Percentiles rank a stretch among this genome's conserved stretches.
Evolutionary conservation across 208 protist genomes (phyloP).

Genomic region (Leishmania gerbilli): DNA sequence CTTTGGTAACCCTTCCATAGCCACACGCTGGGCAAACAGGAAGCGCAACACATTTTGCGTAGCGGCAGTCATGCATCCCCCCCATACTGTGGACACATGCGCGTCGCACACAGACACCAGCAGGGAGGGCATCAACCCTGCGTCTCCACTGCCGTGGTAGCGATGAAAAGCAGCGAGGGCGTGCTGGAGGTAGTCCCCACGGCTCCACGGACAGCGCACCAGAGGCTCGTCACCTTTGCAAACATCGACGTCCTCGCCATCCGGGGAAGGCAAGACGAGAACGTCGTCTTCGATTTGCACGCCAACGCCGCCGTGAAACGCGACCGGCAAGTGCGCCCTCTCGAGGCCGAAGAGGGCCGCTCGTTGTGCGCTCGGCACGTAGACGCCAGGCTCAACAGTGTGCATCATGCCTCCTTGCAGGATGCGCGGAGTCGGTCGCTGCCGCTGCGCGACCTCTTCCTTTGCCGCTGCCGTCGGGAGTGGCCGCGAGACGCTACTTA

Average conservation of each 20-base stretch:
- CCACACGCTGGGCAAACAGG: constrained; percentile 46
- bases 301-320: constrained; percentile 37
- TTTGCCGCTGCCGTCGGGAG: background rate
- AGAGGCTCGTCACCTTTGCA: background rate
- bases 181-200: constrained; percentile 30
- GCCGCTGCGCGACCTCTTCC: background rate
- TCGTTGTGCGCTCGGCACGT: constrained; percentile 35
- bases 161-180: constrained; percentile 29
- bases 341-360: constrained; percentile 19
- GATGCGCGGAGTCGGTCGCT: constrained; percentile 4
- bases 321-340: constrained; percentile 11
- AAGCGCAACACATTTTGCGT: constrained; percentile 29
- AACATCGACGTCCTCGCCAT: background rate
- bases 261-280: constrained; percentile 40
- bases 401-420: constrained; percentile 62
- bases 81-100: background rate
- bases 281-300: constrained; percentile 69
- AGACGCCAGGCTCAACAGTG: constrained; percentile 70
- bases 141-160: background rate
- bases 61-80: background rate
- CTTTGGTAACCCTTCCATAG: constrained; percentile 27
- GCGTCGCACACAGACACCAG: constrained; percentile 1
- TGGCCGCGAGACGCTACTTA: background rate
- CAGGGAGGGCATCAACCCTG: background rate
- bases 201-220: constrained; percentile 8